Conservation (phyloP, 768 basidiomycete genomes). For the Mycena vulgaris region DNA sequence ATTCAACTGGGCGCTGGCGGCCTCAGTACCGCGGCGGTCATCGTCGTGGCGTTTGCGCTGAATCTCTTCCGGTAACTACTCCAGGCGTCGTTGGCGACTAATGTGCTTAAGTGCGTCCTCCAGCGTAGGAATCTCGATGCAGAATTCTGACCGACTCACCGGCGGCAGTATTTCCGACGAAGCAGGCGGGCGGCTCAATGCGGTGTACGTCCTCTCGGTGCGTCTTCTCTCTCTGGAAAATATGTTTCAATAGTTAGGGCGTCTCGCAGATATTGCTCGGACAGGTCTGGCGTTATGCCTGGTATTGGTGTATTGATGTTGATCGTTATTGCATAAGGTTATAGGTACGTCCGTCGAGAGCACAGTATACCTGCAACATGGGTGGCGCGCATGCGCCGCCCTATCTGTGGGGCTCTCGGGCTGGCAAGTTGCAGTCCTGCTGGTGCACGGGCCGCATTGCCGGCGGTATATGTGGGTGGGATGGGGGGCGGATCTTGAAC, state of each 20-base stretch:
- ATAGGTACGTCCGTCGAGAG: constrained; percentile 81
- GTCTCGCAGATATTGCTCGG: constrained; percentile 75
- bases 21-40: constrained; percentile 77
- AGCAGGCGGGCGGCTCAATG: constrained; percentile 82
- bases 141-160: too few species aligned
- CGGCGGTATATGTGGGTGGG: constrained; percentile 73
- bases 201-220: constrained; percentile 80
- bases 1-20: constrained; percentile 82
- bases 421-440: constrained; percentile 68
- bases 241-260: background rate
- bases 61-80: constrained; percentile 81
- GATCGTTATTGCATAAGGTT: background rate
- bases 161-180: constrained; percentile 56
- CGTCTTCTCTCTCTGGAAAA: constrained; percentile 36
- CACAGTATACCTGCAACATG: constrained; percentile 74
- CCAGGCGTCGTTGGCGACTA: constrained; percentile 76
- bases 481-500: too few species aligned
- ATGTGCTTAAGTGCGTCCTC: constrained; percentile 71
- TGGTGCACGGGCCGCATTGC: constrained; percentile 79
- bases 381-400: constrained; percentile 78
- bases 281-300: constrained; percentile 61
- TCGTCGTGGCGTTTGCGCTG: constrained; percentile 77
- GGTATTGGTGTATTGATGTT: background rate
- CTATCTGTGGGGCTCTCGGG: constrained; percentile 72
- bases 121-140: too few species aligned